Base-by-base conservation (phyloP, 2,329 filamentous ascomycete genomes). In the Zopfia rhizophila region DNA sequence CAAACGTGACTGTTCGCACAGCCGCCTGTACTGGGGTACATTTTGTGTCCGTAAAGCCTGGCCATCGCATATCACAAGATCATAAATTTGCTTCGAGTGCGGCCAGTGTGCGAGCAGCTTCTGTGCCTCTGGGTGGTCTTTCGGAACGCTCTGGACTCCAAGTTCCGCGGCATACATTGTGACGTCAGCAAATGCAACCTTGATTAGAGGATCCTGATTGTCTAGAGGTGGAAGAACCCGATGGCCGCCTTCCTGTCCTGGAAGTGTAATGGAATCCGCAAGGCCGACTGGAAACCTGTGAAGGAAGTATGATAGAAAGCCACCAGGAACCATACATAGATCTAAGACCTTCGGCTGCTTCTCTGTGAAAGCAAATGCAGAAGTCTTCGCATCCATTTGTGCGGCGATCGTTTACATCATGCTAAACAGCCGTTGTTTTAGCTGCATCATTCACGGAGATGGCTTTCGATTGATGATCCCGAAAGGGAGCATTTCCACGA, bases 241-340 rank as follows among this genome's bases (percentile, higher is more conserved):
- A 43, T 81, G 72, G 0, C 80, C 81, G 0, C 78, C 79, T 0
- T 62, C 30, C 0, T 55, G 28, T 0, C 40, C 7, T 0, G 78
- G 75, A 1, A 83, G 62, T 21, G 59, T 81, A 44, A 82, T 72
- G 0, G 67, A 73, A 2, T 55, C 63, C 12, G 71, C 58, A 13
- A 63, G 61, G 3, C 76, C 68, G 0, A 35, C 23, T 0, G 64
- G 73, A 36, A 76, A 78, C 8, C 54, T 47, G 3, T 58, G 24
- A 18, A 82, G 50, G 0, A 72, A 72, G 7, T 61, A 65, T 0
- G 55, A 48, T 3, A 78, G 61, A 51, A 82, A 85, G 1, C 77
- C 82, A 4, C 81, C 82, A 0, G 82, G 82, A 0, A 82, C 82
- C 69, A 80, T 77, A 60, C 82, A 82, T 49, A 82, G 70, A 51